Evolutionary conservation across 192 early-diverging fungal genomes (phyloP).

Genomic region (Coemansia pectinata): DNA sequence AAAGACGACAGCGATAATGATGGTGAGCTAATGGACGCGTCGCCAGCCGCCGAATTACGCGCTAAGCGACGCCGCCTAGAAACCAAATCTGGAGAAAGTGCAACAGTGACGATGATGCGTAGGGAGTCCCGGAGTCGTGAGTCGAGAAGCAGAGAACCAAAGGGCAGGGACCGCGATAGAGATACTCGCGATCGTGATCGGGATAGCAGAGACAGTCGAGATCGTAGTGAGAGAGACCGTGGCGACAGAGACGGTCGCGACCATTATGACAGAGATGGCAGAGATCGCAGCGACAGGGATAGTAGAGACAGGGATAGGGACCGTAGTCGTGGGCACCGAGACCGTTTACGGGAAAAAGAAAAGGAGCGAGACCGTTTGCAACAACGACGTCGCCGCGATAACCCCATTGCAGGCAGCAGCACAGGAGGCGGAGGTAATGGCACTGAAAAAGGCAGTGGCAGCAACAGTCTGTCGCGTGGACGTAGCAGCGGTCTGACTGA

Average conservation of each 20-base stretch:
- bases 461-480: conserved; percentile 1
- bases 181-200: not conserved
- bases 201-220: not conserved
- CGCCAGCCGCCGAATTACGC: not conserved
- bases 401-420: not conserved
- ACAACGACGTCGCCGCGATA: conserved; percentile 7
- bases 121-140: conserved; percentile 20
- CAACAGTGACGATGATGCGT: not conserved
- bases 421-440: not conserved
- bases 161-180: conserved; percentile 3
- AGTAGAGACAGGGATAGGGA: conserved; percentile 15
- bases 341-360: conserved; percentile 4
- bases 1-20: conserved; percentile 1
- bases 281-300: not conserved
- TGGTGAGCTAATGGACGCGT: conserved; percentile 1
- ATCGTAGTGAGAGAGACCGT: conserved; percentile 1
- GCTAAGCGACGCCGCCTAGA: conserved; percentile 23
- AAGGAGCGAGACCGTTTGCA: conserved; percentile 4
- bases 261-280: conserved; percentile 2
- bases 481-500: conserved; percentile 7
- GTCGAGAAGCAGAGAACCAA: not conserved
- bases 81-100: not conserved
- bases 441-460: not conserved
- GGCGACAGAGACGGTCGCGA: conserved; percentile 7
- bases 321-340: conserved; percentile 2